Percentiles rank a stretch among this genome's conserved stretches.
Conservation (phyloP, 306 rosid species). For the Neltuma alba region DNA sequence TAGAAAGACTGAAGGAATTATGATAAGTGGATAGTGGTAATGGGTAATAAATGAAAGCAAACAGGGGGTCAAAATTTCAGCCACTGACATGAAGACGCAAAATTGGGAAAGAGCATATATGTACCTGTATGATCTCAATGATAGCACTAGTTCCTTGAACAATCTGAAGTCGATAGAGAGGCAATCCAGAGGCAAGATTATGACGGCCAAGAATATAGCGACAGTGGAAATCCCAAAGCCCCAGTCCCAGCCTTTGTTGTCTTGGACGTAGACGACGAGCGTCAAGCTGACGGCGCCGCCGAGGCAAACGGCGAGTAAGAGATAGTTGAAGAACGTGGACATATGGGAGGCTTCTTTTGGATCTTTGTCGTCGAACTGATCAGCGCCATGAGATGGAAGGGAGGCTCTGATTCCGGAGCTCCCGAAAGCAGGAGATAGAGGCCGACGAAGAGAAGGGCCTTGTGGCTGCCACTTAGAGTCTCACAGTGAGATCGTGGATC, state of each 20-base stretch:
- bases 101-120: not conserved
- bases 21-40: too few species aligned
- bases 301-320: slow-evolving; percentile 60
- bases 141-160: slow-evolving; percentile 58
- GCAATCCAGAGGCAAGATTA: slow-evolving; percentile 64
- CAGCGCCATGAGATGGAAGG: slow-evolving; percentile 88
- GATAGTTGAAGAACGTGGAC: slow-evolving; percentile 77
- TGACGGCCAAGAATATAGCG: slow-evolving; percentile 52
- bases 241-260: slow-evolving; percentile 87
- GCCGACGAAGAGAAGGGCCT: slow-evolving; percentile 63
- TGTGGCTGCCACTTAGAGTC: slow-evolving; percentile 44
- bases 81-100: not conserved
- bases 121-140: slow-evolving; percentile 70
- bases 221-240: slow-evolving; percentile 69
- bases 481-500: slow-evolving; percentile 47
- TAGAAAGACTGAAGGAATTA: too few species aligned
- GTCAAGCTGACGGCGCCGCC: slow-evolving; percentile 82
- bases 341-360: slow-evolving; percentile 67
- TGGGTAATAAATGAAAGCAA: too few species aligned
- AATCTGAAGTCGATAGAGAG: slow-evolving; percentile 69
- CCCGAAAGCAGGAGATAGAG: slow-evolving; percentile 72
- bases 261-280: slow-evolving; percentile 74
- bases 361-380: slow-evolving; percentile 79
- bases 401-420: slow-evolving; percentile 78
- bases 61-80: too few species aligned